A percentile compares a stretch with the other conserved stretches of the same genome.
Evolutionary conservation across 2,329 filamentous ascomycete genomes (phyloP).

Genomic region (Pestalotiopsis sp.): DNA sequence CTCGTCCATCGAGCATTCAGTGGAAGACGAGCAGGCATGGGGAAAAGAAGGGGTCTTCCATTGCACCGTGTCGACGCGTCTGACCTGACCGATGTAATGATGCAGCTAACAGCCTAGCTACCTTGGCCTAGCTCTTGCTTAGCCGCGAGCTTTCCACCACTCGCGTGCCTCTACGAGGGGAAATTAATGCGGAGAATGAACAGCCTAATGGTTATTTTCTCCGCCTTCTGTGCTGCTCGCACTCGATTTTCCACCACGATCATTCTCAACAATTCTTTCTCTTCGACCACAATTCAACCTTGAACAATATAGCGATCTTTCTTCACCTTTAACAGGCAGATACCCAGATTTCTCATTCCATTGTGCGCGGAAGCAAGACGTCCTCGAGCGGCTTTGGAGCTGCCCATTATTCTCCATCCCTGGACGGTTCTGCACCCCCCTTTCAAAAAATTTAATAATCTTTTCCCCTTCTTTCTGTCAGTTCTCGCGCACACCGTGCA

Average conservation of each 20-base stretch:
- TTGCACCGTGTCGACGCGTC: background rate
- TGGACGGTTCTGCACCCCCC: background rate
- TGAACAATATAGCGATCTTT: background rate
- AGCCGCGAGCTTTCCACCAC: background rate
- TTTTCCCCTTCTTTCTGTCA: background rate
- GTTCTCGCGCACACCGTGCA: background rate
- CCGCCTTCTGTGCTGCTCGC: background rate
- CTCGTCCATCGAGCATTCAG: background rate
- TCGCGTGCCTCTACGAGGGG: background rate
- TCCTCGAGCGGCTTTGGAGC: background rate
- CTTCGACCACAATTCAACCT: background rate
- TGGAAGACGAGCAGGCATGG: background rate
- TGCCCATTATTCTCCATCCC: background rate
- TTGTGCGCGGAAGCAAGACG: background rate
- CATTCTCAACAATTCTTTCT: background rate
- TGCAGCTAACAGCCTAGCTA: background rate
- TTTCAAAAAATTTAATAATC: background rate
- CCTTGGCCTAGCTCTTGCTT: background rate
- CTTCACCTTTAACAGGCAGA: background rate
- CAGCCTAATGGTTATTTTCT: background rate
- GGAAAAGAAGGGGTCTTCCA: background rate
- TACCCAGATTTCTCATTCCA: background rate
- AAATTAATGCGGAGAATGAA: slow-evolving; percentile 7
- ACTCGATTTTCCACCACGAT: background rate
- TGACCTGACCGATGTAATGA: background rate